Evolutionary conservation across 495 filamentous ascomycete genomes (phyloP), one percentile per base, ranked within the genome.

Genomic region (Talaromyces stipitatus): DNA sequence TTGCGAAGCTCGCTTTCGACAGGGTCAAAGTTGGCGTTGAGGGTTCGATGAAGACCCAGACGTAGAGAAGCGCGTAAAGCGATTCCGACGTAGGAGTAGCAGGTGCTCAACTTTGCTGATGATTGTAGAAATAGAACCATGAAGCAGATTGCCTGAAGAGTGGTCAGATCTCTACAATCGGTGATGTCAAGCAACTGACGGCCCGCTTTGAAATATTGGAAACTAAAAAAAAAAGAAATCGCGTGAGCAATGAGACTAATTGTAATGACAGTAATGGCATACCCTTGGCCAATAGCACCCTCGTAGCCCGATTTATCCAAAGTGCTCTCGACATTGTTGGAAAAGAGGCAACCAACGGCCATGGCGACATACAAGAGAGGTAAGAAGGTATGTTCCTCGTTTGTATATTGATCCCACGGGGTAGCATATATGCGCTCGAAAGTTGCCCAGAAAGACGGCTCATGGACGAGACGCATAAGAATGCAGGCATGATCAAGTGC

Each of bases 91-190:
- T 94, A 95, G 0, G 91, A 88, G 68, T 96, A 97, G 68, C 92
- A 97, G 20, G 88, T 94, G 62, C 89, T 92, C 54, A 97, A 75
- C 64, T 94, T 91, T 6, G 91, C 89, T 14, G 94, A 91, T 0
- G 87, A 89, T 58, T 97, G 92, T 1, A 97, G 77, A 66, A 96
- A 97, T 1, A 96, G 73, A 41, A 96, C 88, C 88, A 96, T 95
- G 73, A 91, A 95, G 24, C 95, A 75, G 26, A 97, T 82, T 1
- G 88, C 87, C 66, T 97, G 92, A 14, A 97, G 76, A 2, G 90
- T 91, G 11, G 72, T 80, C 46, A 97, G 76, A 70, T 96, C 92
- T 58, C 91, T 83, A 60, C 91, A 95, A 62, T 96, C 90, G 3
- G 92, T 95, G 59, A 96, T 85, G 64, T 97, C 92, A 58, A 94